These are phyloP conservation scores for Candida ulmi DNA, from an alignment of 805 yeast species.

Conservation along the genomic window DNA sequence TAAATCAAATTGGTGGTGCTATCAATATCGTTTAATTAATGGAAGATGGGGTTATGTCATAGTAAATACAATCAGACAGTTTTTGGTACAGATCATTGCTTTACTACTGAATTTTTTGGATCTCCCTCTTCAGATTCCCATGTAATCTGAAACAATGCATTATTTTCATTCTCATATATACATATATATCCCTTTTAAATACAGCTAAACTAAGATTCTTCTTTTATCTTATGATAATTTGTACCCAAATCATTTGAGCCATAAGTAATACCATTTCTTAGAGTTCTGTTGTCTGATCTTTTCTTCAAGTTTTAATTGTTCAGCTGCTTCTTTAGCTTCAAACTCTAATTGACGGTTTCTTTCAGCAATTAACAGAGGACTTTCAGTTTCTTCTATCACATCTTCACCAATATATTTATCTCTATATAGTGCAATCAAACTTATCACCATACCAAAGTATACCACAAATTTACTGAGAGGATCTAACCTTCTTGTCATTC, in stretches of 20 bases:
- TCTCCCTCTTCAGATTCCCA: no score
- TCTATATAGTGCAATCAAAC: conserved; percentile 46
- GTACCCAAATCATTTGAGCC: conserved; percentile 17
- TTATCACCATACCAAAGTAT: conserved; percentile 40
- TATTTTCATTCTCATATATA: background rate
- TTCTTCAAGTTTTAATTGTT: conserved; percentile 10
- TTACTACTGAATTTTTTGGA: no score
- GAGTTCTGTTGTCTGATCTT: background rate
- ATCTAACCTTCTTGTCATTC: conserved; percentile 48
- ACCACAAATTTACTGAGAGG: conserved; percentile 51
- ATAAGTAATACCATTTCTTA: conserved; percentile 23
- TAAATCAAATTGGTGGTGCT: no score
- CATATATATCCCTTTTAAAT: background rate
- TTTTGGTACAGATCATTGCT: no score
- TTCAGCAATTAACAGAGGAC: conserved; percentile 33
- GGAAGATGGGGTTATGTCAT: no score
- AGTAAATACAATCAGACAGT: no score
- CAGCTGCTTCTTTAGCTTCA: conserved; percentile 4
- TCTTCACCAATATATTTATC: conserved; percentile 48
- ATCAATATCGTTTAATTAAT: no score
- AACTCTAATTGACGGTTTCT: conserved; percentile 20
- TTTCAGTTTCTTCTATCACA: conserved; percentile 32
- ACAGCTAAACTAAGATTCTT: no score
- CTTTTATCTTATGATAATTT: no score
- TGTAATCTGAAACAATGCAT: no score